Percentiles rank a stretch among this genome's conserved stretches.
phyloP scores from a whole-genome alignment of 495 filamentous ascomycete species.

The Xylaria cubensis region DNA sequence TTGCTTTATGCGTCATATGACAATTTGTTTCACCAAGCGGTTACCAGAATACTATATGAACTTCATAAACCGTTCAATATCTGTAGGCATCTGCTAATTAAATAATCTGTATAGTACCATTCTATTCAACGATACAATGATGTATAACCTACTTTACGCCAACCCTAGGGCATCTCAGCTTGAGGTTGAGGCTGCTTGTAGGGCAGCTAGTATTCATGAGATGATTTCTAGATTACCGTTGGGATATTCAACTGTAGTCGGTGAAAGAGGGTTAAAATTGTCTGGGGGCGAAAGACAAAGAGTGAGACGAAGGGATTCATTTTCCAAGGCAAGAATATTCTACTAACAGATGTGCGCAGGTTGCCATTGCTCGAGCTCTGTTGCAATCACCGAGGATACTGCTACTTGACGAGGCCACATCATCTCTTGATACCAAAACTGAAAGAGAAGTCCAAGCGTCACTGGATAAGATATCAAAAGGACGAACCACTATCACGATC shows the following conservation, averaged over 20 bases:
- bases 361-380: conserved; percentile 26
- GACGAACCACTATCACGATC: conserved; percentile 68
- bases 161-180: conserved; percentile 74
- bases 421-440: conserved; percentile 57
- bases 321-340: neutral
- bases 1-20: no score
- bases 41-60: no score
- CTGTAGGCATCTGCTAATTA: neutral
- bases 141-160: conserved; percentile 85
- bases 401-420: conserved; percentile 44
- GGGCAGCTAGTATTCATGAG: conserved; percentile 82
- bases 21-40: neutral
- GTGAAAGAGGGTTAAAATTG: conserved; percentile 78
- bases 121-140: conserved; percentile 64
- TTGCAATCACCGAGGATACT: conserved; percentile 42
- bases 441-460: conserved; percentile 76
- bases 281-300: conserved; percentile 83
- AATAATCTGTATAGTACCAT: neutral
- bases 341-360: neutral
- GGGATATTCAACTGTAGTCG: conserved; percentile 65
- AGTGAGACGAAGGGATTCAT: neutral
- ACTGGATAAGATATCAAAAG: conserved; percentile 51
- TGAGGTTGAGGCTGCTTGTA: conserved; percentile 75
- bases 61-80: neutral
- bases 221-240: conserved; percentile 73